These are phyloP conservation scores for Tolypocladium ophioglossoides DNA, from an alignment of 2,329 filamentous ascomycete genomes.

Conservation along the genomic window DNA sequence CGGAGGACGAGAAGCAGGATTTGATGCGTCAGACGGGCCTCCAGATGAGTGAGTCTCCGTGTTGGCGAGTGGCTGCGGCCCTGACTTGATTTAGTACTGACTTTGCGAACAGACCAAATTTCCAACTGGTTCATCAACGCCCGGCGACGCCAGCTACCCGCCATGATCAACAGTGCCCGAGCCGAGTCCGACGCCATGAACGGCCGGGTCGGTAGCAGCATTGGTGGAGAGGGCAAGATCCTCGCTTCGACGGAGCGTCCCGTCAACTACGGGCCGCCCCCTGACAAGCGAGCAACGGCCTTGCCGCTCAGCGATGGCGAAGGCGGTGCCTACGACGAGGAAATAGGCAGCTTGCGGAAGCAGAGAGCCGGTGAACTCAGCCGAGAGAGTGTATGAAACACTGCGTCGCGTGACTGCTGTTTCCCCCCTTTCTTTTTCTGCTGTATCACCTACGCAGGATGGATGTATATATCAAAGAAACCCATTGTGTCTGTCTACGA, in stretches of 20 bases:
- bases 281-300: constrained; percentile 20
- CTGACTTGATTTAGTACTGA: constrained; percentile 4
- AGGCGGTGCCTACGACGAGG: constrained; percentile 33
- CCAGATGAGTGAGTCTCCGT: constrained; percentile 57
- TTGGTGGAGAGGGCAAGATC: constrained; percentile 22
- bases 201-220: constrained; percentile 11
- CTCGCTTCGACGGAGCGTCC: constrained; percentile 25
- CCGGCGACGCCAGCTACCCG: constrained; percentile 52
- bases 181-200: constrained; percentile 39
- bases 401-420: not conserved
- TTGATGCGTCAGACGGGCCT: constrained; percentile 67
- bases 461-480: not conserved
- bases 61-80: not conserved
- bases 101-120: constrained; percentile 45
- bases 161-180: constrained; percentile 46
- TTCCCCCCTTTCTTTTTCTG: not conserved
- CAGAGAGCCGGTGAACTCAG: constrained; percentile 25
- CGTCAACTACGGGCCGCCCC: constrained; percentile 1
- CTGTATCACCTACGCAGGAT: not conserved
- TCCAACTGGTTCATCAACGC: constrained; percentile 79
- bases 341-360: constrained; percentile 20
- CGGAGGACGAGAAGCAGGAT: constrained; percentile 77
- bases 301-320: constrained; percentile 37
- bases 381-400: constrained; percentile 33
- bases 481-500: not conserved